Conservation (phyloP, 345 rosid genomes). For the Citrus mangshanensis region DNA sequence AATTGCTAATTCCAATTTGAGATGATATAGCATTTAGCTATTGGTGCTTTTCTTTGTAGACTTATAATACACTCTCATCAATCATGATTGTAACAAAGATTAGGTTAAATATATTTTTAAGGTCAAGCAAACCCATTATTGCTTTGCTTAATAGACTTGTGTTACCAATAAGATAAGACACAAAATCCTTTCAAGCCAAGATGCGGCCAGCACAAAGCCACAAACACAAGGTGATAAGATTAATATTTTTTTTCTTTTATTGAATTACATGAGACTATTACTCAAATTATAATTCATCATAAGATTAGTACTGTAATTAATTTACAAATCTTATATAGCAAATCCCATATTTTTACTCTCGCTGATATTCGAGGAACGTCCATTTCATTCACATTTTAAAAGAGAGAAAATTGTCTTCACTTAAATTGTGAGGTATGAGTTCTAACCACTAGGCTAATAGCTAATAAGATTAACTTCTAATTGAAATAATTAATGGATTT, state of each 20-base stretch:
- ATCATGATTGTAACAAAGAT: not conserved
- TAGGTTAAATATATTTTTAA: not conserved
- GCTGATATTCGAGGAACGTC: fast-evolving
- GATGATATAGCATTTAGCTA: not conserved
- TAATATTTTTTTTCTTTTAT: too few species aligned
- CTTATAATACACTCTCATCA: not conserved
- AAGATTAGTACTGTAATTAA: too few species aligned
- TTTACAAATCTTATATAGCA: too few species aligned
- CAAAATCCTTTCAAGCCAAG: conserved; percentile 27
- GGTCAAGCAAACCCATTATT: not conserved
- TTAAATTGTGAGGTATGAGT: too few species aligned
- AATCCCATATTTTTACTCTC: fast-evolving
- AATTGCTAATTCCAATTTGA: not conserved
- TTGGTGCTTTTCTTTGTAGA: not conserved
- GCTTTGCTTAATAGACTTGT: conserved; percentile 13
- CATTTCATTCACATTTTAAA: too few species aligned
- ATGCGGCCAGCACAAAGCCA: not conserved
- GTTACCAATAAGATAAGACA: conserved; percentile 4
- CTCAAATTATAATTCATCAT: too few species aligned
- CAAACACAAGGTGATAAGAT: not conserved
- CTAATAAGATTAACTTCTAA: too few species aligned
- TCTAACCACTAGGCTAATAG: too few species aligned
- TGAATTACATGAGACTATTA: too few species aligned
- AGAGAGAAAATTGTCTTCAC: fast-evolving
- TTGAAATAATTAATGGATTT: not conserved